Evolutionary conservation across 179 eudicot genomes (phyloP), one percentile per base, ranked within the genome.

Genomic region (Beta macrorhiza): DNA sequence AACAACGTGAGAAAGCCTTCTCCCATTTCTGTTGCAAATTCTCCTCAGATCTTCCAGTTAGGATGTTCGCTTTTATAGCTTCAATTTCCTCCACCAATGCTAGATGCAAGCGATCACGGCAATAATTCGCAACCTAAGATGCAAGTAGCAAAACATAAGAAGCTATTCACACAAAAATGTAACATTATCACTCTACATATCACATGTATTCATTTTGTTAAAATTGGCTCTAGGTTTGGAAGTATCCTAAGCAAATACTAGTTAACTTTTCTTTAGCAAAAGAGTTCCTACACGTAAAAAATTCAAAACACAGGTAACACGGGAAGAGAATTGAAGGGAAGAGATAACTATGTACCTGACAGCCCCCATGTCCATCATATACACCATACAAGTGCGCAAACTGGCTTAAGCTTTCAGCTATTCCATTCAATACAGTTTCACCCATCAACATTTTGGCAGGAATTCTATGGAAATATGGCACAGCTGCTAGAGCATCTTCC

Each of bases 331-430:
- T 14, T 65, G n/a, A 78, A 53, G 25, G 73, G 42, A 80, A 83
- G 77, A 74, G 72, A 74, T 17, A 16, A 16, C 3, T 51, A 47
- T 49, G 55, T 82, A 91, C 95, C 93, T 91, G 93, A 75, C 81
- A 81, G 29, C 95, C 95, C 55, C 95, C 95, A 72, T 90, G 95
- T 37, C 95, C 95, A 83, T 91, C 95, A 87, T 90, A 91, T 81
- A 91, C 95, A 78, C 92, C 91, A 83, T 85, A 90, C 49, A 91
- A 85, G 81, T 89, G 88, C 57, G 79, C 86, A 25, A 72, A 76
- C 57, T 87, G 90, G 76, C 80, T 82, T 76, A 86, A 76, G 62
- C 79, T 79, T 74, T 88, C 86, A 73, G 79, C 65, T 12, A 85
- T 67, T 72, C 89, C 89, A 80, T 82, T 86, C 65, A 83, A 76